Evolutionary conservation across 148 eudicot genomes (phyloP), one percentile per base, ranked within the genome.

Genomic region (Nyssa sinensis): DNA sequence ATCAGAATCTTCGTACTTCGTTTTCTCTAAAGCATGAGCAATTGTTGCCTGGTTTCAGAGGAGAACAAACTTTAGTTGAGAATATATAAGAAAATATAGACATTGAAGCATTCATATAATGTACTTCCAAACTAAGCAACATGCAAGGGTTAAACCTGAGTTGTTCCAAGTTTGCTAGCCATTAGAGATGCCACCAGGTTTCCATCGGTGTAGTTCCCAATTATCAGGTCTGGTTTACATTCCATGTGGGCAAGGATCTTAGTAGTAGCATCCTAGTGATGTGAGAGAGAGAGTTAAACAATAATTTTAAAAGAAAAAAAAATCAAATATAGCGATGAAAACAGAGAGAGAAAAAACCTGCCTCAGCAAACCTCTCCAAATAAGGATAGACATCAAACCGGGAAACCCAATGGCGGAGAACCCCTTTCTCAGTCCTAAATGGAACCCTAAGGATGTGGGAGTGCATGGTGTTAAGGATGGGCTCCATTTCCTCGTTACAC

Each of bases 151-250:
- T n/a, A 37, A 37, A 88, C 97, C 89, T 75, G 89, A 61, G 94
- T 85, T 58, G 85, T 87, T 80, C 90, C 97, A 41, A 92, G 84
- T 74, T 83, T 85, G 37, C 58, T 79, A 34, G 94, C 89, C 82
- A 88, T 78, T 24, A 86, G 82, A 63, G 88, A 85, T 59, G 97
- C 94, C 64, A 88, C 94, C 69, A 88, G 67, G 79, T 92, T 90
- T 67, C 94, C 97, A 74, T 91, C 97, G 9, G 93, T 88, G 76
- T 91, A 91, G 80, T 91, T 91, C 27, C 97, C 97, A 8, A 91
- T 79, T 47, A 88, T 85, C 35, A 84, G 88, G 80, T 90, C 94
- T 30, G 94, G 90, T 71, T 85, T 87, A 66, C 88, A 72, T 69
- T 79, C 90, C 80, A 89, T 73, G 39, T 66, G 82, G 81, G 86